A percentile compares a stretch with the other conserved stretches of the same genome.
Evolutionary conservation across 2,329 filamentous ascomycete genomes (phyloP).

Genomic region (Apiospora aurea): DNA sequence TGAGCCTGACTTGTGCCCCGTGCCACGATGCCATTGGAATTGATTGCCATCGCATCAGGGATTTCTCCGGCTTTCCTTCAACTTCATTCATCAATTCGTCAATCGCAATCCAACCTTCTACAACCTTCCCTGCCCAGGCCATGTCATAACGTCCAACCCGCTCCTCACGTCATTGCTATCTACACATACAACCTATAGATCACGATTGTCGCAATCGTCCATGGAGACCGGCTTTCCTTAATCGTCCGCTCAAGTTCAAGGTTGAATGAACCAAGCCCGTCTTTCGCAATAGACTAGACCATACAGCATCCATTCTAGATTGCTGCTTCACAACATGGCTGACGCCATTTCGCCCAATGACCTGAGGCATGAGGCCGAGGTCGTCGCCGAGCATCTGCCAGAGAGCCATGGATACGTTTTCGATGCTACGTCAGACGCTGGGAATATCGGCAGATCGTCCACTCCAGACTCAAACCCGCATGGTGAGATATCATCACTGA

Average conservation of each 20-base stretch:
- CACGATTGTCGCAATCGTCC: background rate
- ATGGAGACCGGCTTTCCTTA: background rate
- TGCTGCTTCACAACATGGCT: background rate
- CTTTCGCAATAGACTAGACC: background rate
- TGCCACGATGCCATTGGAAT: slow-evolving; percentile 5
- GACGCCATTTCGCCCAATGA: slow-evolving; percentile 13
- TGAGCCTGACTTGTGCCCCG: slow-evolving; percentile 12
- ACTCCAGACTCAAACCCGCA: slow-evolving; percentile 5
- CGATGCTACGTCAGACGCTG: slow-evolving; percentile 4
- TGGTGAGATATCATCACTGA: slow-evolving; percentile 63
- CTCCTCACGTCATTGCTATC: background rate
- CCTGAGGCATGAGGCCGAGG: slow-evolving; percentile 16
- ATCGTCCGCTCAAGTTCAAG: background rate
- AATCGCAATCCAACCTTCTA: slow-evolving; percentile 1
- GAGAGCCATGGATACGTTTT: slow-evolving; percentile 18
- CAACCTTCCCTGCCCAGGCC: background rate
- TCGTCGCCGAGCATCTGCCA: slow-evolving; percentile 19
- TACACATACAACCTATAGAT: background rate
- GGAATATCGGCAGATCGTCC: background rate
- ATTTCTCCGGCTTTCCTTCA: slow-evolving; percentile 16
- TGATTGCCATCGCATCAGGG: slow-evolving; percentile 6
- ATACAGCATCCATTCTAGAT: background rate
- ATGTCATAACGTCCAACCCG: background rate
- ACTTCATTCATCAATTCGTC: slow-evolving; percentile 1
- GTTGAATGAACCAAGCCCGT: background rate